These are phyloP conservation scores for Lactifluus piperatus DNA, from an alignment of 768 basidiomycete species.

Conservation along the genomic window DNA sequence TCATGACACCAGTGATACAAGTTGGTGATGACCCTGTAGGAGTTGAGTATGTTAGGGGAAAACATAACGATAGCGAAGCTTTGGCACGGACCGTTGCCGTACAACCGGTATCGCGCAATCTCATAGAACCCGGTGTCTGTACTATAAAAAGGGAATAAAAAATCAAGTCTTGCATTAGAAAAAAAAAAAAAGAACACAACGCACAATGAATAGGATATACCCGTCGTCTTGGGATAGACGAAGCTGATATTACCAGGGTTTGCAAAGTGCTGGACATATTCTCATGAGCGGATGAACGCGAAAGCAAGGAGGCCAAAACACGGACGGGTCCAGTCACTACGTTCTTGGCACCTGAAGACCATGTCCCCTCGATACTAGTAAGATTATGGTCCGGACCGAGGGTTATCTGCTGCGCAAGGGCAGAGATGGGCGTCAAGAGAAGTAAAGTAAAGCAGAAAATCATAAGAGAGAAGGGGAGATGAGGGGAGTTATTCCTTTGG, in stretches of 20 bases:
- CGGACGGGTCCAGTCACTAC: conserved; percentile 81
- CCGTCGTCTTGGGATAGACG: conserved; percentile 76
- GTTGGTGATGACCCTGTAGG: conserved; percentile 63
- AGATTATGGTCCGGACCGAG: conserved; percentile 50
- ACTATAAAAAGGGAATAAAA: conserved; percentile 30
- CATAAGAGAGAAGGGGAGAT: neutral
- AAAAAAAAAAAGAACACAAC: conserved; percentile 25
- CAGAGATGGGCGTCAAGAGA: conserved; percentile 19
- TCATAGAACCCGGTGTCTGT: conserved; percentile 75
- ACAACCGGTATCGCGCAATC: conserved; percentile 84
- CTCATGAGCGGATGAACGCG: neutral
- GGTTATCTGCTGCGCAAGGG: conserved; percentile 25
- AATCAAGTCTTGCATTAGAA: neutral
- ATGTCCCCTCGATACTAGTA: conserved; percentile 69
- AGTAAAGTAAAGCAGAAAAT: conserved; percentile 17
- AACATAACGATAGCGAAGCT: neutral
- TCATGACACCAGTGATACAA: conserved; percentile 83
- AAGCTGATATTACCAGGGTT: conserved; percentile 79
- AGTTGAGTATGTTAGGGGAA: neutral
- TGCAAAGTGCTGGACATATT: conserved; percentile 58
- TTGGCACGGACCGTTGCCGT: conserved; percentile 62
- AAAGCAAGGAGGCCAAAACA: conserved; percentile 20
- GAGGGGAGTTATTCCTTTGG: neutral
- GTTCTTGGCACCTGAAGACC: conserved; percentile 69
- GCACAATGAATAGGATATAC: conserved; percentile 85